Percentiles rank a stretch among this genome's conserved stretches.
phyloP scores from a whole-genome alignment of 306 rosid species.

The Cucumis sativus region Cucumber_9930_V3 NC_026657.2:17605501-17606000 shows the following conservation, averaged over 20 bases:
- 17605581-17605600: background rate
- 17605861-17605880: conserved; percentile 1
- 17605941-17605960: background rate
- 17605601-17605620: conserved; percentile 58
- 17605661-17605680: conserved; percentile 63
- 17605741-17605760: conserved; percentile 23
- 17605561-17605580: background rate
- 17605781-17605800: conserved; percentile 72
- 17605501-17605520: background rate
- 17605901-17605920: background rate
- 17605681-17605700: conserved; percentile 30
- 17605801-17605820: conserved; percentile 99
- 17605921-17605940: background rate
- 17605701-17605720: conserved; percentile 40
- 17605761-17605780: conserved; percentile 68
- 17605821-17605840: conserved; percentile 78
- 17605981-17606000: background rate
- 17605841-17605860: conserved; percentile 96
- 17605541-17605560: background rate
- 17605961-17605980: background rate
- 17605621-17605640: conserved; percentile 95
- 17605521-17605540: background rate
- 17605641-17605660: conserved; percentile 90
- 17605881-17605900: background rate
- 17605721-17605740: conserved; percentile 25